phyloP scores from a whole-genome alignment of 1,139 yeast genomes.

The Candida glucosophila region DNA sequence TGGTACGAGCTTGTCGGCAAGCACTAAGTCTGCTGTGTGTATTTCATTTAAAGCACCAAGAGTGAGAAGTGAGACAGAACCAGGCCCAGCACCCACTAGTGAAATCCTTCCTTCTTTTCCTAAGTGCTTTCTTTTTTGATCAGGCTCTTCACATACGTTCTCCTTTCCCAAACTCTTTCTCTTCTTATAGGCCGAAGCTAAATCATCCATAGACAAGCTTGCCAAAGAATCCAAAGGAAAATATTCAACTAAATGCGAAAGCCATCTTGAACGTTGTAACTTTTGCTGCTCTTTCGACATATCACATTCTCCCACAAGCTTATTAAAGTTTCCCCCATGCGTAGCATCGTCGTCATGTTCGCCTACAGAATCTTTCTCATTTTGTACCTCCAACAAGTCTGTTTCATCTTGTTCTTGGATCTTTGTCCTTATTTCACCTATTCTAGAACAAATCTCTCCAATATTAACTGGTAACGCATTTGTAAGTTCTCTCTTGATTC shows the following conservation, averaged over 20 bases:
- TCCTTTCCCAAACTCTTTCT: constrained; percentile 1
- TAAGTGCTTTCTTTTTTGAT: constrained; percentile 2
- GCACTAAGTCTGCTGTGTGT: constrained; percentile 68
- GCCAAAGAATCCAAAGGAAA: constrained; percentile 68
- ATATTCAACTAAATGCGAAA: constrained; percentile 85
- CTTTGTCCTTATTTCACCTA: constrained; percentile 55
- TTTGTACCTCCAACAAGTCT: constrained; percentile 11
- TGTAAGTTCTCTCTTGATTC: constrained; percentile 70
- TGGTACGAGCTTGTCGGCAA: constrained; percentile 92
- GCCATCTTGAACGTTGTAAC: constrained; percentile 68
- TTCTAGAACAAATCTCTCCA: constrained; percentile 56
- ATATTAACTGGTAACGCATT: constrained; percentile 60
- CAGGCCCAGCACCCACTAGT: constrained; percentile 92
- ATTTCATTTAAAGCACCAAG: constrained; percentile 81
- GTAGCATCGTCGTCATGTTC: constrained; percentile 66
- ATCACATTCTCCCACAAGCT: constrained; percentile 52
- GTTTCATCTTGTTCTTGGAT: constrained; percentile 48
- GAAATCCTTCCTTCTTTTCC: constrained; percentile 49
- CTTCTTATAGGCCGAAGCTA: constrained; percentile 31
- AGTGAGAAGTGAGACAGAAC: constrained; percentile 74
- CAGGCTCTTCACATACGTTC: constrained; percentile 3
- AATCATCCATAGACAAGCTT: constrained; percentile 46
- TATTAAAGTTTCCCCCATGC: constrained; percentile 49
- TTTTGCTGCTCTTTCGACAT: constrained; percentile 46
- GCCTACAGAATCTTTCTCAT: constrained; percentile 31